These are phyloP conservation scores for Fraxinus velutina DNA, from an alignment of 305 asterid genomes.

Conservation along the genomic window DNA sequence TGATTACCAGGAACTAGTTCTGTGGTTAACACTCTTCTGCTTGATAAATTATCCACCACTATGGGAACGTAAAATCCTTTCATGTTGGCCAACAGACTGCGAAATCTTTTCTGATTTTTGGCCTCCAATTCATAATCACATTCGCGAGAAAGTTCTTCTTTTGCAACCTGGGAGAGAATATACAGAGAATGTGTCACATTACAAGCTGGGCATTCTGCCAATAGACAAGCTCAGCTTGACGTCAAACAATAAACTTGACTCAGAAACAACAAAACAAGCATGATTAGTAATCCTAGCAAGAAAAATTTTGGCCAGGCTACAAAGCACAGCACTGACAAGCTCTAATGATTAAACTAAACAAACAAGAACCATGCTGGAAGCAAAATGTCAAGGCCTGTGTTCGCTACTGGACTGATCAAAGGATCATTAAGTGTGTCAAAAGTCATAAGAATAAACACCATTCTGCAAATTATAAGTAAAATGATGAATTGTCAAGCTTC, in stretches of 20 bases:
- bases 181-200: conserved; percentile 13
- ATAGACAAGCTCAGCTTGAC: neutral
- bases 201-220: conserved; percentile 9
- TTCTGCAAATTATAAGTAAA: conserved; percentile 13
- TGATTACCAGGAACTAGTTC: conserved; percentile 83
- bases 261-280: conserved; percentile 11
- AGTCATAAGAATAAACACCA: conserved; percentile 15
- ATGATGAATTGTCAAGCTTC: conserved; percentile 6
- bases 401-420: neutral
- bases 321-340: conserved; percentile 15
- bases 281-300: conserved; percentile 16
- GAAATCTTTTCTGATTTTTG: conserved; percentile 69
- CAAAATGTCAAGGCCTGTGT: neutral
- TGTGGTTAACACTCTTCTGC: conserved; percentile 78
- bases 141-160: conserved; percentile 91
- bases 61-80: conserved; percentile 79
- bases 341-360: conserved; percentile 6
- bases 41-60: conserved; percentile 70
- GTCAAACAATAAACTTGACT: conserved; percentile 3
- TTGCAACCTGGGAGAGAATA: conserved; percentile 66
- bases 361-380: neutral
- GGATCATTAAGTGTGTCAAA: conserved; percentile 1
- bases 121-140: conserved; percentile 90
- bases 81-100: conserved; percentile 43
- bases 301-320: neutral